Base-by-base conservation (phyloP, 345 rosid genomes). In the Linum lewisii region DNA sequence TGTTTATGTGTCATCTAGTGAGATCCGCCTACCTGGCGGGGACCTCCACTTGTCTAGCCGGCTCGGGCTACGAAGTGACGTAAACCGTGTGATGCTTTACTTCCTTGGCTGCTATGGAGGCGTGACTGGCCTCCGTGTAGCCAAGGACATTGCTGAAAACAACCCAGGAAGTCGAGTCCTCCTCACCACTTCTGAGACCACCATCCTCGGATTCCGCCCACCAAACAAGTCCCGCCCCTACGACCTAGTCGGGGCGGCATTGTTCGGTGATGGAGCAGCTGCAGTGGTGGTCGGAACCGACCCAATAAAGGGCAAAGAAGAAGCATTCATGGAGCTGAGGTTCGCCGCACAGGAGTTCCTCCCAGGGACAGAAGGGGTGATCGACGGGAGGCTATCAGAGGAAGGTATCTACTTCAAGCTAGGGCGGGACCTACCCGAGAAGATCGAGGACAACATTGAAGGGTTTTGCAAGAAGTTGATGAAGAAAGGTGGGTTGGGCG, bases 1-100 rank as follows among this genome's bases (percentile, higher is more conserved):
- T 24, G 97, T 93, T 36, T 93, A 93, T n/a, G 99, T 89, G 60
- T 93, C 99, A 21, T 93, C 97, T 5, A 93, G 97, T 52, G 97
- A 93, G 77, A 95, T 82, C 64, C 84, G 99, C 70, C 77, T 89
- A 11, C 99, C 97, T 8, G 94, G 95, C 1, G 97, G 97, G 0
- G 97, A 93, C 61, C 80, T 93, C 32, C 82, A 77, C 81, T 77
- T 89, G 21, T 95, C 95, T n/a, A 79, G 62, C 69, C 95, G 94
- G 6, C 87, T 89, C 18, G 89, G 94, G 34, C 87, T 93, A 53
- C 69, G 88, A 59, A 91, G 86, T 0, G 84, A 85, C 22, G 87
- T 91, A 22, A 84, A 82, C 61, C 87, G 97, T 15, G 88, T 85
- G 65, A 56, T 84, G 82, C 95, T 89, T 21, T 93, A 93, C 78